Evolutionary conservation across 352 stramenopile genomes (phyloP).

Genomic region (Phytopythium boreale): DNA sequence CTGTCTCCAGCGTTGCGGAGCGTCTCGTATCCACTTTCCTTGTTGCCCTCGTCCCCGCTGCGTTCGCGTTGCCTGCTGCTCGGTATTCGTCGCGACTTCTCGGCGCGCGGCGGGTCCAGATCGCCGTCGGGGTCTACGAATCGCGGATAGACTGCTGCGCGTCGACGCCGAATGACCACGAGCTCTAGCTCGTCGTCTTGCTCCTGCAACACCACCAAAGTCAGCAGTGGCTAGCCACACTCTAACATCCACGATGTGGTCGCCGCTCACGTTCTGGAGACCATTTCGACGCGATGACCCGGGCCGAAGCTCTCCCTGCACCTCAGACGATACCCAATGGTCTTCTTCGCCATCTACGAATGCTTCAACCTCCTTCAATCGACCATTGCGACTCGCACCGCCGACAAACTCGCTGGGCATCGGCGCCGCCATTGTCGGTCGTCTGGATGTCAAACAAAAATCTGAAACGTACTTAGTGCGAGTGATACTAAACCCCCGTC

Average conservation of each 20-base stretch:
- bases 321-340: constrained; percentile 7
- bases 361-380: not conserved
- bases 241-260: not conserved
- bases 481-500: not conserved
- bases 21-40: not conserved
- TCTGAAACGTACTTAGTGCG: not conserved
- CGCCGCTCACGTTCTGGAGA: not conserved
- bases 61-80: not conserved
- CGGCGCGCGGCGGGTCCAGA: constrained; percentile 16
- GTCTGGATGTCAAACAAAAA: not conserved
- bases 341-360: not conserved
- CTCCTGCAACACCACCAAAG: not conserved
- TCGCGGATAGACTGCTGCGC: not conserved
- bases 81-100: constrained; percentile 10
- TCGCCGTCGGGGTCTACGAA: constrained; percentile 22
- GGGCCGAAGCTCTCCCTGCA: not conserved
- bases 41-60: not conserved
- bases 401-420: not conserved
- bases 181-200: not conserved
- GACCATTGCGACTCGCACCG: not conserved
- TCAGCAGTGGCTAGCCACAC: constrained; percentile 4
- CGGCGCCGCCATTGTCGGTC: not conserved
- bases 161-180: not conserved
- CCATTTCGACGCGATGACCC: not conserved
- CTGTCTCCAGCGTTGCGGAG: too few relatives aligned